Conservation (phyloP, 1,284 basidiomycete species). For the Leccinum fuscescens region DNA sequence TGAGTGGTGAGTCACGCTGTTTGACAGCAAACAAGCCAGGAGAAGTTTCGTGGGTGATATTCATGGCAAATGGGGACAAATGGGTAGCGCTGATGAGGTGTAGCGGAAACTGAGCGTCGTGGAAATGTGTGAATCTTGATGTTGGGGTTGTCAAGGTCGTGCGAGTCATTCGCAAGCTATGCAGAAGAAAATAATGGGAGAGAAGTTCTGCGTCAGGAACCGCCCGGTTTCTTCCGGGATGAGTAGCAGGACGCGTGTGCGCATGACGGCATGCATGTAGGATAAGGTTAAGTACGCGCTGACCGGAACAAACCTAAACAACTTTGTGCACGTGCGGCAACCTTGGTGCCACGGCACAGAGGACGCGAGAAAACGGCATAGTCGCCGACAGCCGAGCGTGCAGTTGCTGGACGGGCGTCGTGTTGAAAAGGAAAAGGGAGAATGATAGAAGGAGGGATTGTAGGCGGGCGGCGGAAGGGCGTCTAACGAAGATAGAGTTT, state of each 20-base stretch:
- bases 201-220: slow-evolving; percentile 8
- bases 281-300: not conserved
- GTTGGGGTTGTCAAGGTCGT: slow-evolving; percentile 15
- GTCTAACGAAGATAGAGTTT: not conserved
- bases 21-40: not conserved
- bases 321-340: not conserved
- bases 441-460: not conserved
- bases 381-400: not conserved
- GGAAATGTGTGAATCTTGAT: slow-evolving; percentile 13
- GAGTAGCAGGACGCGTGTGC: not conserved
- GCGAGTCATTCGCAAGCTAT: not conserved
- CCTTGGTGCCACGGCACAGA: not conserved
- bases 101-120: slow-evolving; percentile 18
- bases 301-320: not conserved
- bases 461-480: not conserved
- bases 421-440: not conserved
- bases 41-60: not conserved
- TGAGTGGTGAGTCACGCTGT: not conserved
- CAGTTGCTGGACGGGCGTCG: not conserved
- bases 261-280: slow-evolving; percentile 4
- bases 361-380: not conserved
- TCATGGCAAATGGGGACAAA: not conserved
- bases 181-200: not conserved
- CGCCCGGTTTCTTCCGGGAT: slow-evolving; percentile 21
- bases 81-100: not conserved